Percentiles rank a stretch among this genome's conserved stretches.
These are phyloP conservation scores for Ogataea parapolymorpha DNA, from an alignment of 805 yeast genomes.

Conservation along the genomic window DNA sequence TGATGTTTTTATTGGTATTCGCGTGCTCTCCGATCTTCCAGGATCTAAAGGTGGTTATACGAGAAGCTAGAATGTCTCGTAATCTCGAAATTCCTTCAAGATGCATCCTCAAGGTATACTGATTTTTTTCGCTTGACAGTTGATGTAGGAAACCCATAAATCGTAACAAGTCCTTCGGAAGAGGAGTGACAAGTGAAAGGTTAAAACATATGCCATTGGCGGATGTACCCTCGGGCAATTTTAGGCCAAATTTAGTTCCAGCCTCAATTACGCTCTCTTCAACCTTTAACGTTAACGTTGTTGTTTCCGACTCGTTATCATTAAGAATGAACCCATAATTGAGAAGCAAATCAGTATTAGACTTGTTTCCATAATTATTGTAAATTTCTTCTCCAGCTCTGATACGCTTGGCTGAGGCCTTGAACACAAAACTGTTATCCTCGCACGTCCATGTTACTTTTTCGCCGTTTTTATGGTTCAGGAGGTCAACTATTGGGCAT, in stretches of 20 bases:
- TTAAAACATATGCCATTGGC: constrained; percentile 39
- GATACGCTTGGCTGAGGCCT: constrained; percentile 35
- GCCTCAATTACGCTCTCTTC: constrained; percentile 27
- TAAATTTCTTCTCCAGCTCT: constrained; percentile 55
- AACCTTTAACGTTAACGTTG: constrained; percentile 61
- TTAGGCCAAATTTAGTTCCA: constrained; percentile 37
- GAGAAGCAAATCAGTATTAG: constrained; percentile 63
- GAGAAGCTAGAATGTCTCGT: constrained; percentile 48
- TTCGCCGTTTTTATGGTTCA: constrained; percentile 63
- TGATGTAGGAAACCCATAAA: constrained; percentile 55
- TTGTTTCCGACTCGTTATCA: constrained; percentile 49
- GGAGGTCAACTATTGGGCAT: constrained; percentile 72
- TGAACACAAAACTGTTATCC: constrained; percentile 34
- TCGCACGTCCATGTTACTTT: constrained; percentile 59
- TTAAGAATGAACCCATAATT: constrained; percentile 73
- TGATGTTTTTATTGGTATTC: constrained; percentile 21
- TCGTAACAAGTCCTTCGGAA: constrained; percentile 43
- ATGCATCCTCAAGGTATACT: constrained; percentile 49
- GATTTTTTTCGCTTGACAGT: constrained; percentile 42
- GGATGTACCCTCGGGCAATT: constrained; percentile 38
- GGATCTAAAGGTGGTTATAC: constrained; percentile 39
- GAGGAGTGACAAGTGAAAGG: constrained; percentile 20
- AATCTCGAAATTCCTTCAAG: constrained; percentile 61
- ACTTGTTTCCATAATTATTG: constrained; percentile 77
- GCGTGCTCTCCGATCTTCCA: constrained; percentile 25